Evolutionary conservation across 345 rosid genomes (phyloP), one percentile per base, ranked within the genome.

Genomic region (Balakata baccata): DNA sequence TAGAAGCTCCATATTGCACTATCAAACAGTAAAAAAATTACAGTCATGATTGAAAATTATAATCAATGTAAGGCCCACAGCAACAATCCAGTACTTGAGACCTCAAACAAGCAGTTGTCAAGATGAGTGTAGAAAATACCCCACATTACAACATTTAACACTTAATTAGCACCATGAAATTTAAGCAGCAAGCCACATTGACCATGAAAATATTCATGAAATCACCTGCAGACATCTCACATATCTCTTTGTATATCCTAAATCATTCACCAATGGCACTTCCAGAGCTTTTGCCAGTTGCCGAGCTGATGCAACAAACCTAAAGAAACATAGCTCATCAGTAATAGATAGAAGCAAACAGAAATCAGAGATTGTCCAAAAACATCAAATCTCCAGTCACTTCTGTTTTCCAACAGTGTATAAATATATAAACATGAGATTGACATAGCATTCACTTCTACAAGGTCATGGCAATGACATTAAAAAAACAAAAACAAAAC

Each of bases 231-330:
- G 97, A 72, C 98, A 96, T 74, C 99, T 89, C 22, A 96, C 92
- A 64, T 96, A 96, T 93, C 98, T 91, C 81, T 96, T 96, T 13
- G 99, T 93, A 76, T 96, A 96, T 53, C 99, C 99, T 69, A 96
- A 88, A 85, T 96, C 99, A 83, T 96, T 96, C 64, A 96, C 99
- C 77, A 96, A 83, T 29, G 97, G 99, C 71, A 93, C 98, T 82
- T 96, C 99, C 74, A 96, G 85, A 58, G 97, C 93, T 82, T 96
- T 96, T 61, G 95, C 99, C 78, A 93, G 86, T 83, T 96, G 99
- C 71, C 98, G 92, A 69, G 99, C 97, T 53, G 99, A 91, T 53
- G 96, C 85, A 79, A 93, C 93, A 90, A 96, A 91, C 94, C 99
- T 96, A 68, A 57, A 76, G 45, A 57, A 73, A 58, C 72, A 76